A percentile compares a stretch with the other conserved stretches of the same genome.
These are phyloP conservation scores for Xylaria sp. DNA, from an alignment of 2,329 filamentous ascomycete species.

Conservation along the genomic window DNA sequence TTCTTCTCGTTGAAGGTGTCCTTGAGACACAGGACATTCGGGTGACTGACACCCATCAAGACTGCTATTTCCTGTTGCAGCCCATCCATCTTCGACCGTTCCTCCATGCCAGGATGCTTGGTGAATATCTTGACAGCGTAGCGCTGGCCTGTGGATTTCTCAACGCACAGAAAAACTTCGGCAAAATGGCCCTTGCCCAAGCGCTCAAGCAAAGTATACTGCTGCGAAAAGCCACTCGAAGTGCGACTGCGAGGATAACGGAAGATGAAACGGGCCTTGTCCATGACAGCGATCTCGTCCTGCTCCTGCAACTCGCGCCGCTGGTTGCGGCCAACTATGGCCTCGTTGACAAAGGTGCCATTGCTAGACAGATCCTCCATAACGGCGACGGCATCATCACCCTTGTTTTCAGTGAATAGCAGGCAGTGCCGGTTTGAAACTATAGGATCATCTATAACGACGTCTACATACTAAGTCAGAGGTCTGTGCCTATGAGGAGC, in stretches of 20 bases:
- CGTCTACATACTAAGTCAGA: conserved; percentile 61
- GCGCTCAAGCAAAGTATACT: conserved; percentile 86
- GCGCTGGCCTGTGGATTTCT: conserved; percentile 82
- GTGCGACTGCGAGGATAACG: conserved; percentile 82
- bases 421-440: conserved; percentile 89
- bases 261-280: conserved; percentile 90
- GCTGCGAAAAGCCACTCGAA: conserved; percentile 82
- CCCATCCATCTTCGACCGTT: conserved; percentile 84
- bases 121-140: conserved; percentile 97
- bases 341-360: conserved; percentile 95
- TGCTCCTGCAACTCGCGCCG: conserved; percentile 87
- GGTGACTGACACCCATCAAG: conserved; percentile 96
- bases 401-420: conserved; percentile 71
- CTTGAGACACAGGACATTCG: conserved; percentile 91
- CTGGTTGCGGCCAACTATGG: conserved; percentile 90
- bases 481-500: neutral
- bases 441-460: conserved; percentile 78
- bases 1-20: conserved; percentile 94
- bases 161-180: conserved; percentile 89
- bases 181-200: conserved; percentile 96
- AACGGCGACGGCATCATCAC: conserved; percentile 72
- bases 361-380: conserved; percentile 96
- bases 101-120: conserved; percentile 82
- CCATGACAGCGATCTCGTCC: conserved; percentile 89
- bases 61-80: conserved; percentile 97